phyloP scores from a whole-genome alignment of 1,139 yeast species.

The Candida gigantensis region DNA sequence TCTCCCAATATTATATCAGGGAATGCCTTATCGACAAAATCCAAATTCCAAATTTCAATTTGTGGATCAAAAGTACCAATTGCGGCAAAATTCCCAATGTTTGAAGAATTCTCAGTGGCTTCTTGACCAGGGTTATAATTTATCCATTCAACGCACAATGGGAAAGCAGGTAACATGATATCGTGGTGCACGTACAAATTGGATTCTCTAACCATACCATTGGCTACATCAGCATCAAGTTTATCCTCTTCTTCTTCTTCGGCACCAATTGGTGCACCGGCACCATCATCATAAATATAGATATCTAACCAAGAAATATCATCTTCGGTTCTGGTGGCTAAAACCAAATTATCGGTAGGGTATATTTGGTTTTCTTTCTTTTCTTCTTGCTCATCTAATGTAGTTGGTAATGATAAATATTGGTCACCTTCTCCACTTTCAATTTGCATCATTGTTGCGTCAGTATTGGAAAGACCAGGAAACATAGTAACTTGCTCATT shows the following conservation, averaged over 20 bases:
- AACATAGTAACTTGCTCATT: slow-evolving; percentile 62
- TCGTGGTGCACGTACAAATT: slow-evolving; percentile 94
- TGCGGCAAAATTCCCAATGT: slow-evolving; percentile 89
- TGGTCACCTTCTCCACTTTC: slow-evolving; percentile 54
- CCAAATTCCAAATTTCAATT: slow-evolving; percentile 95
- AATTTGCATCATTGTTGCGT: slow-evolving; percentile 49
- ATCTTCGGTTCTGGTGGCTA: slow-evolving; percentile 95
- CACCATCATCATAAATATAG: slow-evolving; percentile 92
- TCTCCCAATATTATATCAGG: slow-evolving; percentile 94
- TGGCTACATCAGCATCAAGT: slow-evolving; percentile 64
- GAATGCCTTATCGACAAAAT: slow-evolving; percentile 88
- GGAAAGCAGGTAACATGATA: slow-evolving; percentile 95
- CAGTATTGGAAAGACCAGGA: slow-evolving; percentile 64
- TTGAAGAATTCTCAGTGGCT: slow-evolving; percentile 29
- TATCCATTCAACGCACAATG: slow-evolving; percentile 94
- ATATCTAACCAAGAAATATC: slow-evolving; percentile 91
- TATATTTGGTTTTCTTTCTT: slow-evolving; percentile 82
- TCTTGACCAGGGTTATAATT: slow-evolving; percentile 62
- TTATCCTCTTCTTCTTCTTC: slow-evolving; percentile 66
- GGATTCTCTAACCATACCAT: slow-evolving; percentile 68
- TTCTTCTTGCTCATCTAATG: slow-evolving; percentile 66
- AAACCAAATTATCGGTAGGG: slow-evolving; percentile 85
- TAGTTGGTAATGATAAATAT: slow-evolving; percentile 72
- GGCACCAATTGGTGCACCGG: slow-evolving; percentile 70
- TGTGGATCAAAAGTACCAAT: slow-evolving; percentile 97